A percentile compares a stretch with the other conserved stretches of the same genome.
Evolutionary conservation across 2,329 filamentous ascomycete species (phyloP).

Genomic region (Alternaria sp.): DNA sequence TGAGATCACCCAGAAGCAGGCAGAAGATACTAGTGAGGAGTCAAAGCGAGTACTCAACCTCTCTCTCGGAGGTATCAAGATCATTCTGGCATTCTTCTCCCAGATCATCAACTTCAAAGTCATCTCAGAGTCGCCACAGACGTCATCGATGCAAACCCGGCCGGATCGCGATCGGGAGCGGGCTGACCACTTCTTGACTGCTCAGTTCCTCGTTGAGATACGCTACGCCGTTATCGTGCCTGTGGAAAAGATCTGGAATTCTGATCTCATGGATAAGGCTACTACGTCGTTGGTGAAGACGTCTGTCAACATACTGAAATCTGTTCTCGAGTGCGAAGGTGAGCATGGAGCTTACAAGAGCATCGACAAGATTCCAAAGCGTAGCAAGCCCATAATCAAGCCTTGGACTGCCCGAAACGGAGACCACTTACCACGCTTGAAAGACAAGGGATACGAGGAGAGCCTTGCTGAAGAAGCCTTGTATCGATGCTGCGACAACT

Average conservation of each 20-base stretch:
- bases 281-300: slow-evolving; percentile 77
- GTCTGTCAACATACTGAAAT: slow-evolving; percentile 82
- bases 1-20: slow-evolving; percentile 52
- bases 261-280: slow-evolving; percentile 80
- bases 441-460: slow-evolving; percentile 58
- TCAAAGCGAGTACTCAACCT: slow-evolving; percentile 49
- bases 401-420: slow-evolving; percentile 59
- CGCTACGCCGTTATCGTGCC: slow-evolving; percentile 80
- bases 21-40: slow-evolving; percentile 55
- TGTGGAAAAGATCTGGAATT: slow-evolving; percentile 82
- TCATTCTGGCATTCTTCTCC: slow-evolving; percentile 82
- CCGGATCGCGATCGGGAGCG: slow-evolving; percentile 62
- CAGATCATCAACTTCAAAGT: slow-evolving; percentile 79
- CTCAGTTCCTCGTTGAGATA: slow-evolving; percentile 86
- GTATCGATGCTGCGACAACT: slow-evolving; percentile 78
- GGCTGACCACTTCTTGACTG: slow-evolving; percentile 67
- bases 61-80: slow-evolving; percentile 72
- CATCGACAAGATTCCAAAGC: slow-evolving; percentile 63
- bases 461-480: slow-evolving; percentile 78
- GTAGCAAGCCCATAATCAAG: slow-evolving; percentile 55
- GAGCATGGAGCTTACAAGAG: slow-evolving; percentile 71
- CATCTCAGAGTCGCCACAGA: slow-evolving; percentile 76
- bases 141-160: slow-evolving; percentile 60
- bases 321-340: slow-evolving; percentile 76
- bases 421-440: slow-evolving; percentile 54